Percentiles rank a stretch among this genome's conserved stretches.
Conservation (phyloP, 169 alveolate species). For the Neospora caninum region DNA sequence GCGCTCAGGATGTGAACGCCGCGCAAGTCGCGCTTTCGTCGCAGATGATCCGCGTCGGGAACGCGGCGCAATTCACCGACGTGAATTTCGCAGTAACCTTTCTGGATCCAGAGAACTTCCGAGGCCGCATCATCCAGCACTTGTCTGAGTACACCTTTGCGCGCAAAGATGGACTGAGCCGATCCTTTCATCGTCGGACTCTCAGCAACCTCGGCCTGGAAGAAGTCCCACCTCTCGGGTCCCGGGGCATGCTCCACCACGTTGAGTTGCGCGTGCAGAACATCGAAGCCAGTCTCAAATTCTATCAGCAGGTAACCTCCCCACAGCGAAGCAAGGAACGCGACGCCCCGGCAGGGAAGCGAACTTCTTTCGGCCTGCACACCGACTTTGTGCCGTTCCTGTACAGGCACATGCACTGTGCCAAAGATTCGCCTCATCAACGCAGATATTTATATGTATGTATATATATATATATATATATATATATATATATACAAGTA, state of each 20-base stretch:
- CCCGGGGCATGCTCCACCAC: conserved; percentile 46
- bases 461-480: too few species aligned
- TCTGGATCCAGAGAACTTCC: conserved; percentile 45
- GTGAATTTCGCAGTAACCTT: conserved; percentile 49
- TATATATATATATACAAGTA: neutral
- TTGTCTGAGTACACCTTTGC: conserved; percentile 11
- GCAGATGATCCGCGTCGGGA: conserved; percentile 47
- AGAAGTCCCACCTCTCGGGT: neutral
- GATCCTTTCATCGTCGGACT: neutral
- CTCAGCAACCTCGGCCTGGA: neutral
- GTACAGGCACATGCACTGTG: too few species aligned
- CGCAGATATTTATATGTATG: too few species aligned
- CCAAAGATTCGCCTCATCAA: too few species aligned
- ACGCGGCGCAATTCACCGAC: conserved; percentile 54
- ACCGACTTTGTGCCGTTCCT: too few species aligned
- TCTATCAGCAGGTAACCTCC: conserved; percentile 30
- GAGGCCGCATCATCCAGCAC: conserved; percentile 49
- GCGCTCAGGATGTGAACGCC: conserved; percentile 46
- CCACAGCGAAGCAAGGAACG: neutral
- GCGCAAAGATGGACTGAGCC: neutral
- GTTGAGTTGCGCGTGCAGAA: conserved; percentile 11
- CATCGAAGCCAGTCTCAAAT: conserved; percentile 11
- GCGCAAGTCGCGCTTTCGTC: conserved; percentile 41
- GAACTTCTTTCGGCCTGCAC: too few species aligned
- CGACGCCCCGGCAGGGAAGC: too few species aligned